phyloP scores from a whole-genome alignment of 345 rosid genomes.

The Populus pruinosa region DNA sequence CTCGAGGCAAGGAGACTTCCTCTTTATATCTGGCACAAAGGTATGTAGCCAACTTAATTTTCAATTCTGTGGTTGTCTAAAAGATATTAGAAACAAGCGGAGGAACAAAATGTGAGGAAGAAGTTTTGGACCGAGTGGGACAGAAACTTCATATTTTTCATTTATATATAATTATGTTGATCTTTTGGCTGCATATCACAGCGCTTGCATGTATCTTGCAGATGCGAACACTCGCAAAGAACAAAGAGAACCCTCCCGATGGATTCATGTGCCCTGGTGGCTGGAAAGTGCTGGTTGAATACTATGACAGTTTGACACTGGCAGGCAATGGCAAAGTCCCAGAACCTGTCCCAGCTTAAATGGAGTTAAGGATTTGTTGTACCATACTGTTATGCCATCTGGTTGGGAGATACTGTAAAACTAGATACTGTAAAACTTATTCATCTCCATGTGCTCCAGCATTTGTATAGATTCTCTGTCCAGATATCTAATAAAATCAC shows the following conservation, averaged over 20 bases:
- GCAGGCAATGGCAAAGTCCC: constrained; percentile 49
- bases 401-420: constrained; percentile 25
- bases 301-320: constrained; percentile 67
- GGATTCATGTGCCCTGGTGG: constrained; percentile 99
- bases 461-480: constrained; percentile 22
- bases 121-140: background rate
- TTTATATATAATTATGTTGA: background rate
- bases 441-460: constrained; percentile 16
- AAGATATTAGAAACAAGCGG: background rate
- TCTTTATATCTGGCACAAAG: constrained; percentile 96
- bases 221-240: constrained; percentile 95
- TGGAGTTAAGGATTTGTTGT: constrained; percentile 13
- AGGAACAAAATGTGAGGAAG: background rate
- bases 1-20: constrained; percentile 78
- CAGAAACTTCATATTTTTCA: background rate
- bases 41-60: constrained; percentile 29
- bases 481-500: constrained; percentile 23
- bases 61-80: background rate
- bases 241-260: constrained; percentile 85
- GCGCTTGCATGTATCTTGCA: constrained; percentile 24
- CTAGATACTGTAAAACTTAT: constrained; percentile 11
- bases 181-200: constrained; percentile 1
- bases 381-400: constrained; percentile 10
- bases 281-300: constrained; percentile 87
- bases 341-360: constrained; percentile 60